Conservation (phyloP, 352 stramenopile species). For the Phytophthora crassamura region DNA sequence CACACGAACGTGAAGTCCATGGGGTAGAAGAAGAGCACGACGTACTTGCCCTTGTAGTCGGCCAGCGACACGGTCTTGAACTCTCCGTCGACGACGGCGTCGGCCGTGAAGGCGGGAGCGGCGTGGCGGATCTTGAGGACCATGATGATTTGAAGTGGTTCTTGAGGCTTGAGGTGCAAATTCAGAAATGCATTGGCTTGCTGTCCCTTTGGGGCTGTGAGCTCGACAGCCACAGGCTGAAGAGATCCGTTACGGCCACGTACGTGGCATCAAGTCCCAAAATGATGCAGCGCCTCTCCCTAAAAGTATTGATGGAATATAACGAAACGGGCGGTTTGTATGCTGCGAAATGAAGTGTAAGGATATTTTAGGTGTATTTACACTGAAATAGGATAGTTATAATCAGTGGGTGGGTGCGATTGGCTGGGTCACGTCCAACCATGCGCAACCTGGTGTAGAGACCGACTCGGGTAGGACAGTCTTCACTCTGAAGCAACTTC, state of each 20-base stretch:
- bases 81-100: no score
- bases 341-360: neutral
- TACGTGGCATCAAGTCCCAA: no score
- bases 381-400: no score
- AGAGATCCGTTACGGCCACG: conserved; percentile 18
- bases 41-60: conserved; percentile 90
- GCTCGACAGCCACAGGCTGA: conserved; percentile 11
- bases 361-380: neutral
- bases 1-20: conserved; percentile 93
- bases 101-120: no score
- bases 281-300: neutral
- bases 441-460: conserved; percentile 16
- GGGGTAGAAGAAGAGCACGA: conserved; percentile 94
- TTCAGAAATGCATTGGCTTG: conserved; percentile 11
- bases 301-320: conserved; percentile 6
- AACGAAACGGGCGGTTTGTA: neutral
- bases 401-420: no score
- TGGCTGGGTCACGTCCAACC: conserved; percentile 1
- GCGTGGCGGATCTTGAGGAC: no score
- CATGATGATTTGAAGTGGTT: no score
- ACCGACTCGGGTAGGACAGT: conserved; percentile 21
- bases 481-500: conserved; percentile 20
- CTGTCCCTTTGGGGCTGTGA: no score
- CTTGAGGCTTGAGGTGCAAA: conserved; percentile 17
- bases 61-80: no score